phyloP scores from a whole-genome alignment of 2,329 filamentous ascomycete genomes.

The Talaromyces sp. region DNA sequence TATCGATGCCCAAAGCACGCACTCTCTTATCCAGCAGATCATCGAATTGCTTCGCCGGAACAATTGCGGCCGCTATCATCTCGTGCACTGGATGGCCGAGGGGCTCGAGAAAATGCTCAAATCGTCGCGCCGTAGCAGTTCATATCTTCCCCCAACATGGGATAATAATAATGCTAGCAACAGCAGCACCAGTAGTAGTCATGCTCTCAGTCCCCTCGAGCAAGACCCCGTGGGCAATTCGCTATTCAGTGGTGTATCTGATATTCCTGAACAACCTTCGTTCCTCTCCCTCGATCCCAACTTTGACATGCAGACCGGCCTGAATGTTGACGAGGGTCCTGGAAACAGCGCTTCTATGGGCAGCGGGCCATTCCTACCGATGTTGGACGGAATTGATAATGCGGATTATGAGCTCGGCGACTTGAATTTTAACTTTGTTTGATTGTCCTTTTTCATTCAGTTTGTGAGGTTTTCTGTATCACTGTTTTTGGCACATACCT shows the following conservation, averaged over 20 bases:
- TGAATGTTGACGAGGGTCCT: constrained; percentile 2
- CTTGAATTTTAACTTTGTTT: constrained; percentile 12
- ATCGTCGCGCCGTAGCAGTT: constrained; percentile 2
- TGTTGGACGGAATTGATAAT: constrained; percentile 8
- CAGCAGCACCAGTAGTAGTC: not conserved
- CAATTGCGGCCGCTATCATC: constrained; percentile 23
- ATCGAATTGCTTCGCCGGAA: constrained; percentile 23
- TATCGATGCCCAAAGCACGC: constrained; percentile 20
- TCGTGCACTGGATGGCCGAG: constrained; percentile 26
- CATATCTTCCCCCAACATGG: not conserved
- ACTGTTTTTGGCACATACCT: not conserved
- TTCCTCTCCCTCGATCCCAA: constrained; percentile 10
- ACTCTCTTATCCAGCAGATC: constrained; percentile 20
- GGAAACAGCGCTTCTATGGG: not conserved
- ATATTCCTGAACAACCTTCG: constrained; percentile 11
- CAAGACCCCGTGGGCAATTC: constrained; percentile 1
- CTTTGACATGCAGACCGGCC: constrained; percentile 1
- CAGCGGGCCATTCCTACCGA: constrained; percentile 8
- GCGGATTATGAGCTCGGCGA: constrained; percentile 9
- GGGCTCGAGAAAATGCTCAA: constrained; percentile 25
- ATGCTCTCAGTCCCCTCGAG: not conserved
- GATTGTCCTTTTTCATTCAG: not conserved
- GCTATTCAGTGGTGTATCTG: constrained; percentile 7
- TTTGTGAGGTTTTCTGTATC: not conserved
- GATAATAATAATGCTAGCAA: not conserved